Evolutionary conservation across 371 early-diverging fungal species (phyloP).

Genomic region (Gilbertella persicaria): DNA sequence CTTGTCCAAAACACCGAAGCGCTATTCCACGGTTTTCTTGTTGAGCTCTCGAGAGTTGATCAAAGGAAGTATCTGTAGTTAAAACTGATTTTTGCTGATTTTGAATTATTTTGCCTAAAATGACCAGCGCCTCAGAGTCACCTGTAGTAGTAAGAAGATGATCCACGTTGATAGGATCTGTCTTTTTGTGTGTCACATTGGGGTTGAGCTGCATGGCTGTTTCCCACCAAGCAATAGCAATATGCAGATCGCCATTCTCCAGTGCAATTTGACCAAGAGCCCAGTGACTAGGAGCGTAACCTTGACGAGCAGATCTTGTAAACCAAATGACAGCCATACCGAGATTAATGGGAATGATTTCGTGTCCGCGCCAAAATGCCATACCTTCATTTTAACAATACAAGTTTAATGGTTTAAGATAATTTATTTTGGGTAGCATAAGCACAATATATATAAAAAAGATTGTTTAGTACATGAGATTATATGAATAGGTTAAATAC

Average conservation of each 20-base stretch:
- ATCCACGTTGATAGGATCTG: conserved; percentile 21
- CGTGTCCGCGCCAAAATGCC: conserved; percentile 35
- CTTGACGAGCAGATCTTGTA: conserved; percentile 35
- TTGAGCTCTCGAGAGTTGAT: conserved; percentile 17
- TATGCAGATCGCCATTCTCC: conserved; percentile 37
- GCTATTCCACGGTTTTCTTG: conserved; percentile 31
- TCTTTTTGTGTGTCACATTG: not conserved
- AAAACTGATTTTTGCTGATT: conserved; percentile 19
- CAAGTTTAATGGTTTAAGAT: not conserved
- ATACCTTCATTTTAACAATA: conserved; percentile 8
- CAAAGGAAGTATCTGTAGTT: not conserved
- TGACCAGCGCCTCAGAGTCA: conserved; percentile 37
- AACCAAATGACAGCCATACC: conserved; percentile 41
- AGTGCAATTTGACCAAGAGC: conserved; percentile 44
- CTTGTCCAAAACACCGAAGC: conserved; percentile 34
- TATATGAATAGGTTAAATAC: not conserved
- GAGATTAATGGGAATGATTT: conserved; percentile 28
- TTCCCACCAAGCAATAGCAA: conserved; percentile 43
- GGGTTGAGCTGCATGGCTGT: conserved; percentile 27
- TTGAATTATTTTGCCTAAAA: conserved; percentile 29
- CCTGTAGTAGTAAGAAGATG: conserved; percentile 23
- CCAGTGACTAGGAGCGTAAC: conserved; percentile 35
- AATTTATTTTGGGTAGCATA: conserved; percentile 2
- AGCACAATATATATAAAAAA: not conserved
- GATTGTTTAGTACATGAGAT: not conserved